Base-by-base conservation (phyloP, 306 rosid species). In the Carpinus viminea region DNA sequence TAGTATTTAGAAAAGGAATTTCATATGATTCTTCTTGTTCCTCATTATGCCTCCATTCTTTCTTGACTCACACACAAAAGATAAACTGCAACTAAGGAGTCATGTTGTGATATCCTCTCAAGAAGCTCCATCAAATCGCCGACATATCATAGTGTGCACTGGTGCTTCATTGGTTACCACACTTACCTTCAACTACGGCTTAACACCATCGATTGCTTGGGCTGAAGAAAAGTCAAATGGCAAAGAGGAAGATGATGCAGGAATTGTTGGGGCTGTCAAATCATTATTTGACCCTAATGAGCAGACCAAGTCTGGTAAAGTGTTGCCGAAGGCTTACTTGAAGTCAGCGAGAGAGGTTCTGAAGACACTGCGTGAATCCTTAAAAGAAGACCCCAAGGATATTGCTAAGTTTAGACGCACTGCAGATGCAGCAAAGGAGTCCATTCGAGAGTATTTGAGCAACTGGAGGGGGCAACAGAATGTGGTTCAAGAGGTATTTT, bases 351-450 rank as follows among this genome's bases (percentile, higher is more conserved):
- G 86, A 79, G 97, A 89, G 78, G 87, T 94, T 28, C 93, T 92
- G 88, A 94, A 87, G 85, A 91, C 93, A 55, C 86, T 94, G 78
- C 89, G 97, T 0, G 97, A 94, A 70, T 92, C 98, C 0, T 48
- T 95, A 55, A 87, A 90, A 28, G 96, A 91, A 85, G 86, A 80
- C 73, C 78, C 93, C 43, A 79, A 84, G 43, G 90, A 93, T 38
- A 78, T 16, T 72, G 93, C 97, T 3, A 91, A 91, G 66, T 95
- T 95, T 38, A 85, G 98, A 81, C 64, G 99, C 8, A 91, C 90
- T n/a, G 99, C 99, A n/a, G 98, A 95, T 70, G 90, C 93, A 28
- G 96, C 98, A 34, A 95, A 90, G 90, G 97, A 93, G 71, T 88
- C 98, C 0, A 95, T 95, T 72, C 89, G 96, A 18, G 96, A 93